These are phyloP conservation scores for Malus asiatica DNA, from an alignment of 306 rosid genomes.

Conservation along the genomic window DNA sequence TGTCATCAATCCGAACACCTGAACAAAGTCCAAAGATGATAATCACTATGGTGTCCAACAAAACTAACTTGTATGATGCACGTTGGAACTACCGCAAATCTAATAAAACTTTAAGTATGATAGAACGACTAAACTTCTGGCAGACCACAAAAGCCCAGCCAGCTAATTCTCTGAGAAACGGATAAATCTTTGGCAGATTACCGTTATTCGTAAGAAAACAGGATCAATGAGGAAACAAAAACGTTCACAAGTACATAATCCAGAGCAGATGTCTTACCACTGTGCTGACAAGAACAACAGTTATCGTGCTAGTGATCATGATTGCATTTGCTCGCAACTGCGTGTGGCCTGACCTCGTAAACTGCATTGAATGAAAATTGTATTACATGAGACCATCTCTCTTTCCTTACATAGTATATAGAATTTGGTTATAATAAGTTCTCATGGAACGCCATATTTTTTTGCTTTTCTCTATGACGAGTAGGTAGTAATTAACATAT, in stretches of 20 bases:
- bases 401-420: not conserved
- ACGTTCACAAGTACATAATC: not conserved
- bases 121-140: not conserved
- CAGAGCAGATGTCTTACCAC: slow-evolving; percentile 46
- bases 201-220: not conserved
- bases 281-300: slow-evolving; percentile 91
- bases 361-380: slow-evolving; percentile 42
- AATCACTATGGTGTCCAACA: slow-evolving; percentile 10
- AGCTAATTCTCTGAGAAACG: not conserved
- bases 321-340: slow-evolving; percentile 63
- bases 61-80: not conserved
- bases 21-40: slow-evolving; percentile 13
- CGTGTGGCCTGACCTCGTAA: slow-evolving; percentile 80
- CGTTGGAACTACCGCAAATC: not conserved
- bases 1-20: slow-evolving; percentile 93
- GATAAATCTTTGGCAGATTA: not conserved
- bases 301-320: slow-evolving; percentile 92
- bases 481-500: not conserved
- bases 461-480: not conserved
- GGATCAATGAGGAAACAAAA: not conserved
- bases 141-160: not conserved
- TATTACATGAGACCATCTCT: not conserved
- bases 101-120: not conserved
- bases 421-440: not conserved
- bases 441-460: slow-evolving; percentile 1